Conservation (phyloP, 1,284 basidiomycete genomes). For the Ustilago lituana region DNA sequence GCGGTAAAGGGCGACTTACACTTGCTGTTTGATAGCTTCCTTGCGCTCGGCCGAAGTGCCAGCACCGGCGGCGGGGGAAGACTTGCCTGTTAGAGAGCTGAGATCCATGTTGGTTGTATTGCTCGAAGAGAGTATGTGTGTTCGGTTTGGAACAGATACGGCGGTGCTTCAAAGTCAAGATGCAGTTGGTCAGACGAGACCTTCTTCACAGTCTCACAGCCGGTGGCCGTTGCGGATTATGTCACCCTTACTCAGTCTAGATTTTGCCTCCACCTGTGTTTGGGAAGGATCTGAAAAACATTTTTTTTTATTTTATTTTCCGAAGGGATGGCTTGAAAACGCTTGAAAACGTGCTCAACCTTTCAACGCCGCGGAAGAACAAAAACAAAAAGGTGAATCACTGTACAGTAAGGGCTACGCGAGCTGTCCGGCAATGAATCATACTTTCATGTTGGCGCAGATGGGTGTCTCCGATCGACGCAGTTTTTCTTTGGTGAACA, state of each 20-base stretch:
- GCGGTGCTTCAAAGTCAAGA: no score
- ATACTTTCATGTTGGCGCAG: neutral
- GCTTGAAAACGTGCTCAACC: slow-evolving; percentile 1
- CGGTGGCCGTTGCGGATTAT: slow-evolving; percentile 5
- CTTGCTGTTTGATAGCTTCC: slow-evolving; percentile 64
- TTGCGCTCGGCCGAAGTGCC: slow-evolving; percentile 58
- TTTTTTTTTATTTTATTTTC: slow-evolving; percentile 2
- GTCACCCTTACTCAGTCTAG: slow-evolving; percentile 6
- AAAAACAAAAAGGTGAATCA: neutral
- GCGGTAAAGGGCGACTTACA: slow-evolving; percentile 29
- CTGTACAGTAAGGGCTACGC: no score
- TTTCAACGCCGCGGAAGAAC: neutral
- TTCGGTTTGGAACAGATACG: no score
- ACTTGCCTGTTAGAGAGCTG: slow-evolving; percentile 45
- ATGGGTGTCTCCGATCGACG: neutral
- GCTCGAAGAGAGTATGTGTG: slow-evolving; percentile 1
- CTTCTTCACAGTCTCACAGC: slow-evolving; percentile 4
- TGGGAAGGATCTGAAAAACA: neutral
- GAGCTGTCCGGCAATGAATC: neutral
- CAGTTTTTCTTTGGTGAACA: neutral
- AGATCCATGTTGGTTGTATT: slow-evolving; percentile 48
- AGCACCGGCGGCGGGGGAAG: slow-evolving; percentile 5
- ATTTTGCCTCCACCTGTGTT: slow-evolving; percentile 5
- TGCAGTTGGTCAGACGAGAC: neutral
- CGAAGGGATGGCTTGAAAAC: no score